These are phyloP conservation scores for Populus davidiana DNA, from an alignment of 345 rosid species.

Conservation along the genomic window DNA sequence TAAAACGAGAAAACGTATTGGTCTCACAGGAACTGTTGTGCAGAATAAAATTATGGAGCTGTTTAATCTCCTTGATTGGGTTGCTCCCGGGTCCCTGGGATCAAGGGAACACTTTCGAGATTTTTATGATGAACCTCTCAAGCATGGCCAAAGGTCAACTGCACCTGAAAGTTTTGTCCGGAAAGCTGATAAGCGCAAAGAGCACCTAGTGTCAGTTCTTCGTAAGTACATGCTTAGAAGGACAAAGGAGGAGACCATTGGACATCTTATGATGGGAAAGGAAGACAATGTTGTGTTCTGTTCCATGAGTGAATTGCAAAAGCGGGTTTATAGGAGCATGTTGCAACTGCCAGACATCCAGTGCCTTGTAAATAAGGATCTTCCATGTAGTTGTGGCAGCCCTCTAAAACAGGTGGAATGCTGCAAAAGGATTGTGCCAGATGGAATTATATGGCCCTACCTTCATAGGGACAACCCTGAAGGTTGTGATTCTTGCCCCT, in stretches of 20 bases:
- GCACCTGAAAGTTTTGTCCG: conserved; percentile 76
- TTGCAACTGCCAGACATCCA: conserved; percentile 77
- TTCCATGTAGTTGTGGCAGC: conserved; percentile 84
- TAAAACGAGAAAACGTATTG: conserved; percentile 60
- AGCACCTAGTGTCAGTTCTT: conserved; percentile 65
- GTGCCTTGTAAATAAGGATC: conserved; percentile 87
- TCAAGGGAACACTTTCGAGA: conserved; percentile 86
- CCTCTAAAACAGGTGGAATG: conserved; percentile 87
- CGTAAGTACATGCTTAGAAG: conserved; percentile 81
- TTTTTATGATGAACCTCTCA: conserved; percentile 81
- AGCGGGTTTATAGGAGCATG: conserved; percentile 75
- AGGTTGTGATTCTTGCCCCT: conserved; percentile 97
- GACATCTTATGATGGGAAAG: conserved; percentile 95
- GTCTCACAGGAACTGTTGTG: conserved; percentile 90
- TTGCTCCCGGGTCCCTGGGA: conserved; percentile 78
- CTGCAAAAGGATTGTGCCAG: conserved; percentile 80
- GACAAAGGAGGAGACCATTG: conserved; percentile 95
- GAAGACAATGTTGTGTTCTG: conserved; percentile 96
- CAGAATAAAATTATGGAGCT: conserved; percentile 92
- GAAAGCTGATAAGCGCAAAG: conserved; percentile 77
- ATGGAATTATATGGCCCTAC: conserved; percentile 84
- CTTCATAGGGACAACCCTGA: conserved; percentile 79
- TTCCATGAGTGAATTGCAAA: conserved; percentile 87
- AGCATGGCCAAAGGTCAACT: conserved; percentile 80
- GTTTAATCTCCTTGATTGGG: conserved; percentile 90